phyloP scores from a whole-genome alignment of 441 rosid species.

The Erodium moschatum region DNA sequence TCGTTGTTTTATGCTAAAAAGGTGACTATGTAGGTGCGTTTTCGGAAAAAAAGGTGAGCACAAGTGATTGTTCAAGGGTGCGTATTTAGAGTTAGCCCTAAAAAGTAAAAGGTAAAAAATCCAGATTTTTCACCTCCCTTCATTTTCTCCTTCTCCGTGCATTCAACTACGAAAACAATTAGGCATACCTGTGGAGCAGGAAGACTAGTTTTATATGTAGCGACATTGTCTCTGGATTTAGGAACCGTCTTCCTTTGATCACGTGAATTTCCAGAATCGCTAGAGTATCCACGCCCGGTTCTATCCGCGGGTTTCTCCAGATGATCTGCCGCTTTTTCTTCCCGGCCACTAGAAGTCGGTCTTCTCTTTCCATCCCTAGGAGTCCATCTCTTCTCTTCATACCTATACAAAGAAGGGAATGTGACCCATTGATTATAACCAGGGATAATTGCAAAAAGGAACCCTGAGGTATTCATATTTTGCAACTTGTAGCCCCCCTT shows the following conservation, averaged over 20 bases:
- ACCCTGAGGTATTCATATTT: no score
- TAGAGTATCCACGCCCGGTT: conserved; percentile 21
- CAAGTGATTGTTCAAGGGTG: no score
- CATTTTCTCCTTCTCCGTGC: no score
- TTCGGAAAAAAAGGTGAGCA: no score
- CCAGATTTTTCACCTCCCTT: no score
- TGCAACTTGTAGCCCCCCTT: no score
- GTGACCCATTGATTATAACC: not conserved
- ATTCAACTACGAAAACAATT: not conserved
- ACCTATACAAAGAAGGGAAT: conserved; percentile 37
- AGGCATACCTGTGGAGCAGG: conserved; percentile 69
- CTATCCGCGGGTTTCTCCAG: conserved; percentile 9
- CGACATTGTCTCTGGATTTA: conserved; percentile 34
- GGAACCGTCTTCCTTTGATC: conserved; percentile 49
- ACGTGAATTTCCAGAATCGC: conserved; percentile 44
- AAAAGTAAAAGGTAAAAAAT: no score
- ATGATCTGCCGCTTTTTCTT: conserved; percentile 24
- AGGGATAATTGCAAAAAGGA: no score
- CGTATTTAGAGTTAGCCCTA: no score
- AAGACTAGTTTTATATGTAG: conserved; percentile 50
- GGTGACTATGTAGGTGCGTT: no score
- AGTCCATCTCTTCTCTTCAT: conserved; percentile 96
- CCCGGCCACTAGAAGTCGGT: conserved; percentile 57
- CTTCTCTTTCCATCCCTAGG: conserved; percentile 52
- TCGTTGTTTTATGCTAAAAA: no score